A percentile compares a stretch with the other conserved stretches of the same genome.
These are phyloP conservation scores for Fonsecaea multimorphosa DNA, from an alignment of 2,329 filamentous ascomycete species.

Conservation along the genomic window DNA sequence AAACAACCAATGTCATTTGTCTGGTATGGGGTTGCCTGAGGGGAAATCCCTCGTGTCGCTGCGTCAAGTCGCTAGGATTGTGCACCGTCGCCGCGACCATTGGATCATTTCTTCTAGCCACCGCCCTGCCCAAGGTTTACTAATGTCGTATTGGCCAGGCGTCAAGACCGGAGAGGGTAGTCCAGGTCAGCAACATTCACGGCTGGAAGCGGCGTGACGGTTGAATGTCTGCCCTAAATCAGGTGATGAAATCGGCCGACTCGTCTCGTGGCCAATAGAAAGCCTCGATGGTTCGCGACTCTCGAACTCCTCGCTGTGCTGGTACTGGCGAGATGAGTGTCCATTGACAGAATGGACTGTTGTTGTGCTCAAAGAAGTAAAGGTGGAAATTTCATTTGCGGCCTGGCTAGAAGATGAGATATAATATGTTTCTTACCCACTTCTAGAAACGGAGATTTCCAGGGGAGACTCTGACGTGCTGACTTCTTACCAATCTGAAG, in stretches of 20 bases:
- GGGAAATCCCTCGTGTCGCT: not conserved
- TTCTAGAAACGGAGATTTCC: not conserved
- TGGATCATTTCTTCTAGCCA: not conserved
- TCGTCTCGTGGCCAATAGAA: not conserved
- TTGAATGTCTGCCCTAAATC: not conserved
- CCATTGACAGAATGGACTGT: not conserved
- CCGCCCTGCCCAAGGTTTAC: not conserved
- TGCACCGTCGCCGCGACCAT: not conserved
- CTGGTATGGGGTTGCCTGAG: not conserved
- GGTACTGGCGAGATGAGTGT: not conserved
- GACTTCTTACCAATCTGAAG: not conserved
- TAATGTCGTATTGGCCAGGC: not conserved
- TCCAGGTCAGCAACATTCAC: no score
- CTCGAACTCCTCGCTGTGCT: not conserved
- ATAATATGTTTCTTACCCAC: not conserved
- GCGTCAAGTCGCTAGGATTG: not conserved
- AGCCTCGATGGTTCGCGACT: not conserved
- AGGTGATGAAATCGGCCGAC: conserved; percentile 13
- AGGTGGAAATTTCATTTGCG: not conserved
- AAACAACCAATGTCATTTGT: not conserved
- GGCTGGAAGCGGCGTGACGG: no score
- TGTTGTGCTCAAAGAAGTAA: not conserved
- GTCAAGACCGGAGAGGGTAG: not conserved
- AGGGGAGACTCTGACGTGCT: not conserved
- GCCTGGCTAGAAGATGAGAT: not conserved